Evolutionary conservation across 169 alveolate genomes (phyloP), one percentile per base, ranked within the genome.

Genomic region (Babesia ovis): DNA sequence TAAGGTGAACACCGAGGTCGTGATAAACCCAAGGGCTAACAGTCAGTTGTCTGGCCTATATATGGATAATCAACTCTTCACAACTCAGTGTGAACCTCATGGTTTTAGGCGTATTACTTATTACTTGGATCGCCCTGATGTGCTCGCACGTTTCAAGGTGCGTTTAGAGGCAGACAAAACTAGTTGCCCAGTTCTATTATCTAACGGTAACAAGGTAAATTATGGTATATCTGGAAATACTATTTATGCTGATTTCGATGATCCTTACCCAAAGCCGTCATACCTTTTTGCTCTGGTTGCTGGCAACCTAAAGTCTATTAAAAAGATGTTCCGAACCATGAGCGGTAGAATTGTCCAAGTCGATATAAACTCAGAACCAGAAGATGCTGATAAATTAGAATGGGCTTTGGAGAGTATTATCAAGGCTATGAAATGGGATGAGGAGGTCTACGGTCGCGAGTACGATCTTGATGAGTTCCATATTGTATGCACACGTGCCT

Each of bases 211-310:
- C 73, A 86, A 79, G 70, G 66, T 92, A 4, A 92, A 85, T 29
- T 45, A 71, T 25, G 97, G 96, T 3, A 76, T 79, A 5, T 77
- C 84, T 46, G 93, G 90, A 5, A 88, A 80, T 18, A 76, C 85
- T 22, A 95, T 91, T 71, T 91, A 76, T 64, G 96, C 96, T 3
- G 86, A 86, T 61, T 95, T 87, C 85, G 93, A 72, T 29, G 98
- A 95, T 54, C 98, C 98, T 16, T 89, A 77, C 83, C 91, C 88
- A 32, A 95, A 95, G 73, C 98, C 98, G 1, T 90, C 94, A 39
- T 95, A 95, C 83, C 90, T 95, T 50, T 95, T 95, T 59, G 98
- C 98, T 16, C 86, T 93, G 22, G 96, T 95, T 23, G 98, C 97
- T 20, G 98, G 98, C 31, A 86, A 89, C 46, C 68, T 95, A 50